Evolutionary conservation across 1,139 yeast species (phyloP).

Genomic region (Meyerozyma sp.): DNA sequence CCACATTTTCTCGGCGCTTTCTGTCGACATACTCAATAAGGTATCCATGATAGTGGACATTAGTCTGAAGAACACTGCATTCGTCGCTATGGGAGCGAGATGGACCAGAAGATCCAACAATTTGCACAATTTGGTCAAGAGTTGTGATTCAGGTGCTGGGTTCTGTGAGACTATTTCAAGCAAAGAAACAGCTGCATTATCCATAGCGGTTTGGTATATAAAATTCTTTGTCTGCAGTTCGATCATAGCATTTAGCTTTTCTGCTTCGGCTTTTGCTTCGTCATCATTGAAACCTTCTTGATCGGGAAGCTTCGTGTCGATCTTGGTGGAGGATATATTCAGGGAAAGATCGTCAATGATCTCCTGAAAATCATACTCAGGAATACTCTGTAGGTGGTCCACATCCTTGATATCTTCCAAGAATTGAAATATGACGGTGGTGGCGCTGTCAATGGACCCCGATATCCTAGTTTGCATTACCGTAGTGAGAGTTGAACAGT

Average conservation of each 20-base stretch:
- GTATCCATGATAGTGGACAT: conserved; percentile 17
- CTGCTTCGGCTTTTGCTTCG: background rate
- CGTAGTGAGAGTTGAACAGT: background rate
- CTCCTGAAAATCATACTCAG: background rate
- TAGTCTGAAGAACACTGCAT: conserved; percentile 19
- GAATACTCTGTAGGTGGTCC: background rate
- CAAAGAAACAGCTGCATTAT: background rate
- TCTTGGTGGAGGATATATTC: background rate
- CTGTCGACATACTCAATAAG: conserved; percentile 17
- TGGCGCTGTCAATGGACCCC: conserved; percentile 3
- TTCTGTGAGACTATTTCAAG: background rate
- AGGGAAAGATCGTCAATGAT: background rate
- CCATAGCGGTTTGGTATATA: background rate
- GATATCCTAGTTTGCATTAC: conserved; percentile 3
- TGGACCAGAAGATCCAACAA: conserved; percentile 22
- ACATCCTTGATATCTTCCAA: conserved; percentile 5
- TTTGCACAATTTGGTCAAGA: conserved; percentile 15
- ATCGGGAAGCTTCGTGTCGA: background rate
- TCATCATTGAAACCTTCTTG: background rate
- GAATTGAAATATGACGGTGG: conserved; percentile 2
- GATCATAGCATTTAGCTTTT: background rate
- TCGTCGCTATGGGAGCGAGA: conserved; percentile 11
- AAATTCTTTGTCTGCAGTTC: background rate
- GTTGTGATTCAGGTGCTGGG: conserved; percentile 2
- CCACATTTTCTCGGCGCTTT: conserved; percentile 28